phyloP scores from a whole-genome alignment of 768 basidiomycete genomes.

The Cystobasidiopsis lactophilus region DNA sequence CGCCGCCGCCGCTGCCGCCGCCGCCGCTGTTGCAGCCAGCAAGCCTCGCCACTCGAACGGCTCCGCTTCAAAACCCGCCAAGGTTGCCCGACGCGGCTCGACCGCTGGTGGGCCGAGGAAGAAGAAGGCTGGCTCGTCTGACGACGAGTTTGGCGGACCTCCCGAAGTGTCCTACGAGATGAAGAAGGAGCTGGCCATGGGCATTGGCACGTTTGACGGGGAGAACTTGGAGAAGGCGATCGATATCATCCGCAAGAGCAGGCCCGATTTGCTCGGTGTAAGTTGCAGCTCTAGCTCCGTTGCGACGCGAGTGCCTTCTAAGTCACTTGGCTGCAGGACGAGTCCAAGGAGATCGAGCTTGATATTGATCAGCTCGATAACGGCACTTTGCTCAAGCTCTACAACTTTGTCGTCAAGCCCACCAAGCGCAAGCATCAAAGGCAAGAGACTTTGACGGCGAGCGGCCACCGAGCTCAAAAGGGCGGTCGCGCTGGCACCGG shows the following conservation, averaged over 20 bases:
- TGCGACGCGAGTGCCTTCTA: neutral
- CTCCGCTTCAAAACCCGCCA: neutral
- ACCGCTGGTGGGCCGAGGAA: neutral
- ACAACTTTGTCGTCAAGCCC: slow-evolving; percentile 59
- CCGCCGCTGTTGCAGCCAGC: neutral
- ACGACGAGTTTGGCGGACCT: slow-evolving; percentile 14
- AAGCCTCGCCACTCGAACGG: slow-evolving; percentile 2
- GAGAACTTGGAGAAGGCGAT: slow-evolving; percentile 70
- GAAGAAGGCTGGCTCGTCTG: slow-evolving; percentile 4
- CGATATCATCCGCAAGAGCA: slow-evolving; percentile 79
- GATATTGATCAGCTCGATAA: slow-evolving; percentile 85
- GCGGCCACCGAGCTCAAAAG: slow-evolving; percentile 14
- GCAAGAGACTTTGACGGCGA: slow-evolving; percentile 3
- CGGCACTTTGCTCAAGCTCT: slow-evolving; percentile 68
- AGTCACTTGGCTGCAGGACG: slow-evolving; percentile 10
- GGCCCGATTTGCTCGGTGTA: slow-evolving; percentile 81
- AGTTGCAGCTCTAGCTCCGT: too few species aligned
- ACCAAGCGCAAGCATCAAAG: slow-evolving; percentile 18
- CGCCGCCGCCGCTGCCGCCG: slow-evolving; percentile 9
- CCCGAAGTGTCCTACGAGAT: slow-evolving; percentile 59
- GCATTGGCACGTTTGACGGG: slow-evolving; percentile 67
- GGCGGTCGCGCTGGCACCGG: slow-evolving; percentile 35
- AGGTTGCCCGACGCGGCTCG: neutral
- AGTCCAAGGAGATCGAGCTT: slow-evolving; percentile 77
- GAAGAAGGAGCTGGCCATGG: slow-evolving; percentile 94